Evolutionary conservation across 2,329 filamentous ascomycete genomes (phyloP).

Genomic region (Cladosporium austrohemisphaericum): DNA sequence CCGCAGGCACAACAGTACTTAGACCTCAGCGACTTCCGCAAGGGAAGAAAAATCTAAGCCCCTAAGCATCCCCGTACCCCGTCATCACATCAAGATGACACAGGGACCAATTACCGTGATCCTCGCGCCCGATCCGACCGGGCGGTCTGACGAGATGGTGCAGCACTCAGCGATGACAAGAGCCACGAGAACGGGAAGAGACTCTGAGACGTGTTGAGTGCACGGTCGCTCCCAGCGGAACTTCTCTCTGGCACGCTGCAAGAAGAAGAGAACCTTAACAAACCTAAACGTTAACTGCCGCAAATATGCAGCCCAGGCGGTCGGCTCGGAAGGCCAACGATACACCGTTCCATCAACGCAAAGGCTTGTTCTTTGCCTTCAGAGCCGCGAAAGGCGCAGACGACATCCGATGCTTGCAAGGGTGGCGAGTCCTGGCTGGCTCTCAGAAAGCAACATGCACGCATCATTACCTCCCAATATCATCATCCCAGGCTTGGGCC

Average conservation of each 20-base stretch:
- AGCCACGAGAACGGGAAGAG: conserved; percentile 13
- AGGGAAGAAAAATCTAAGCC: neutral
- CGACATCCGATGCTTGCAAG: too few species aligned
- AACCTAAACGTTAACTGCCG: neutral
- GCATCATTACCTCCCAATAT: too few species aligned
- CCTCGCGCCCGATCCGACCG: neutral
- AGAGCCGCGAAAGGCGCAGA: too few species aligned
- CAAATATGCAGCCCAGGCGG: neutral
- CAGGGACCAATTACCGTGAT: neutral
- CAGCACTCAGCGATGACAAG: conserved; percentile 10
- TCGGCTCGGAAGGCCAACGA: neutral
- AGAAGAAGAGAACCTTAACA: conserved; percentile 4
- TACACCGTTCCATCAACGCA: neutral
- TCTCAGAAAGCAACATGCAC: too few species aligned
- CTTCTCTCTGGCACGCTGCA: neutral
- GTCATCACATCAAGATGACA: conserved; percentile 10
- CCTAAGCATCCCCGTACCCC: conserved; percentile 7
- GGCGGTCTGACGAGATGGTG: conserved; percentile 14
- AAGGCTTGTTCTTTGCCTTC: too few species aligned
- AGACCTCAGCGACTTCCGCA: neutral
- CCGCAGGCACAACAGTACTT: neutral
- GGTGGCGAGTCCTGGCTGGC: too few species aligned
- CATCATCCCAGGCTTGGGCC: too few species aligned
- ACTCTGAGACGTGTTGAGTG: conserved; percentile 9
- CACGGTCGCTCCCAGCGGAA: conserved; percentile 13